These are phyloP conservation scores for Brettanomyces custersianus DNA, from an alignment of 805 yeast species.

Conservation along the genomic window DNA sequence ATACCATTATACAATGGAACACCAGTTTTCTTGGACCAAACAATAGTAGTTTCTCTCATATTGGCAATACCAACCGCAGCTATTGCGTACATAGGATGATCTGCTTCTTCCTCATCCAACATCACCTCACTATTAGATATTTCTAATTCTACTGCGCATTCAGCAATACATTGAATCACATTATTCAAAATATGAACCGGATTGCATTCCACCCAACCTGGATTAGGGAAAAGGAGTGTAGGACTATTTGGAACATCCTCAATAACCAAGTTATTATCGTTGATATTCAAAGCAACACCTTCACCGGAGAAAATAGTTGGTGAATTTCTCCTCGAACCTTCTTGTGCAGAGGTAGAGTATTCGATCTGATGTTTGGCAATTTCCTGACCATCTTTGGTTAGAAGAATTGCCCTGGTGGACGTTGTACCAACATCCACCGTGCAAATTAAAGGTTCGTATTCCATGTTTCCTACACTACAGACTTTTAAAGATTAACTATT, in stretches of 20 bases:
- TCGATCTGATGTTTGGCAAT: constrained; percentile 87
- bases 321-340: constrained; percentile 27
- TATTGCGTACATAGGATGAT: constrained; percentile 37
- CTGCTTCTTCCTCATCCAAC: constrained; percentile 19
- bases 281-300: constrained; percentile 54
- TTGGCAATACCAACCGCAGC: constrained; percentile 82
- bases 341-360: constrained; percentile 65
- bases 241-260: constrained; percentile 53
- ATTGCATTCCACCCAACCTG: constrained; percentile 93
- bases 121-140: constrained; percentile 40
- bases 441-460: constrained; percentile 37
- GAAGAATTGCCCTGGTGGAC: constrained; percentile 80
- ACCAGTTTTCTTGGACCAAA: constrained; percentile 83
- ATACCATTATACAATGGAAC: constrained; percentile 79
- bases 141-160: constrained; percentile 49
- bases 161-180: constrained; percentile 70
- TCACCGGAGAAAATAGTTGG: constrained; percentile 62
- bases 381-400: constrained; percentile 64
- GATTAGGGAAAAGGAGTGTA: constrained; percentile 67
- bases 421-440: constrained; percentile 90
- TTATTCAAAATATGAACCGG: constrained; percentile 76
- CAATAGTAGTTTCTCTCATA: constrained; percentile 89
- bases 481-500: not conserved
- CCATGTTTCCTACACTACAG: too few relatives aligned
- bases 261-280: constrained; percentile 47